phyloP scores from a whole-genome alignment of 75 land plant genomes.

The Cryptomeria japonica region DNA sequence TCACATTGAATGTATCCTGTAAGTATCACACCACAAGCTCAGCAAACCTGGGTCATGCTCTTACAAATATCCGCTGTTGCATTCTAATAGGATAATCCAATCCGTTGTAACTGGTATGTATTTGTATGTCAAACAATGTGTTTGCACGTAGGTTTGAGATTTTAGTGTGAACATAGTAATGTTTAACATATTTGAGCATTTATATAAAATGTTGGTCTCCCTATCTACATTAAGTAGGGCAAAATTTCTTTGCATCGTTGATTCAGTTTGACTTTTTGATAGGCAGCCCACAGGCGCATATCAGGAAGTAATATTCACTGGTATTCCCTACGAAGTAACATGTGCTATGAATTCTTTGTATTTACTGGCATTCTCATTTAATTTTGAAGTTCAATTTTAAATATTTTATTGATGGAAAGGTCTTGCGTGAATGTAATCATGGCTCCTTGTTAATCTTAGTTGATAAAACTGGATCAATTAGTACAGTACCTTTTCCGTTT shows the following conservation, averaged over 20 bases:
- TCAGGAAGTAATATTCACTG: neutral
- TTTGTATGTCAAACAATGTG: neutral
- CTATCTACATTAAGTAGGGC: neutral
- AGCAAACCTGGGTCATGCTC: neutral
- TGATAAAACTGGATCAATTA: too few relatives aligned
- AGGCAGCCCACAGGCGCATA: neutral
- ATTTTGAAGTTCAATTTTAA: neutral
- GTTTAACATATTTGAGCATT: neutral
- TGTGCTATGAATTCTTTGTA: neutral
- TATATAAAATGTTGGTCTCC: neutral
- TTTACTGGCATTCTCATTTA: neutral
- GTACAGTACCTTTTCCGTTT: too few relatives aligned
- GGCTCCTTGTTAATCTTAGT: too few relatives aligned
- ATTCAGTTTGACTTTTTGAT: neutral
- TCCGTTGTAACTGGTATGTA: neutral
- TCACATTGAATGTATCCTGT: neutral
- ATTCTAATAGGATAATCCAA: neutral
- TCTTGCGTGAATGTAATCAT: neutral
- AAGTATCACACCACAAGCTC: neutral
- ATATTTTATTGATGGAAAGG: neutral
- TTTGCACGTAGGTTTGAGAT: neutral
- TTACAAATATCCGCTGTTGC: neutral
- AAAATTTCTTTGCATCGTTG: neutral
- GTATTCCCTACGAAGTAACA: too few relatives aligned
- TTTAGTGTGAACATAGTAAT: neutral